Evolutionary conservation across 2,329 filamentous ascomycete species (phyloP).

Genomic region (Sporothrix luriei): DNA sequence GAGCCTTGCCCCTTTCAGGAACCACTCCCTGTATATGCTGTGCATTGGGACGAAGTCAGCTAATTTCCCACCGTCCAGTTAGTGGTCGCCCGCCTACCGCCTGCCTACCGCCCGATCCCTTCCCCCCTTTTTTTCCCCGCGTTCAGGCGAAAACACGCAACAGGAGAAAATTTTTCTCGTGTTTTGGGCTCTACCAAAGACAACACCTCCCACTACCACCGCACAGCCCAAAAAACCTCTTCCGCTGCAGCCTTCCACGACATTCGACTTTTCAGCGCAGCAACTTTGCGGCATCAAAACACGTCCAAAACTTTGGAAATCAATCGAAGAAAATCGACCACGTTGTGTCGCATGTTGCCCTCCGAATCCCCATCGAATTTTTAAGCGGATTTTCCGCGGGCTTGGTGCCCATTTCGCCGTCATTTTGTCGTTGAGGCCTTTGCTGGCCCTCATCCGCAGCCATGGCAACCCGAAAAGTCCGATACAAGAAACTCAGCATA

Average conservation of each 20-base stretch:
- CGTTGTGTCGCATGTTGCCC: constrained; percentile 56
- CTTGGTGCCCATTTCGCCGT: constrained; percentile 40
- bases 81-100: constrained; percentile 8
- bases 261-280: background rate
- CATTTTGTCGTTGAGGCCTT: constrained; percentile 23
- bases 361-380: constrained; percentile 66
- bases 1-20: background rate
- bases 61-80: constrained; percentile 8
- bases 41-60: no score
- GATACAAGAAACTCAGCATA: constrained; percentile 87
- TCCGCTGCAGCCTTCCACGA: constrained; percentile 5
- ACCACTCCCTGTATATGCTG: background rate
- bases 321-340: constrained; percentile 59
- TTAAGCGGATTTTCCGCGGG: constrained; percentile 62
- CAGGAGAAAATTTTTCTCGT: constrained; percentile 29
- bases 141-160: constrained; percentile 7
- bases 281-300: constrained; percentile 53
- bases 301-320: constrained; percentile 53
- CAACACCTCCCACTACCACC: constrained; percentile 24
- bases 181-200: constrained; percentile 13
- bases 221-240: constrained; percentile 18
- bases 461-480: constrained; percentile 70
- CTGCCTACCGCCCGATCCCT: background rate
- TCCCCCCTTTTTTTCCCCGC: constrained; percentile 27
- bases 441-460: constrained; percentile 39